These are phyloP conservation scores for Conticribra guillardii DNA, from an alignment of 108 stramenopile species.

Conservation along the genomic window DNA sequence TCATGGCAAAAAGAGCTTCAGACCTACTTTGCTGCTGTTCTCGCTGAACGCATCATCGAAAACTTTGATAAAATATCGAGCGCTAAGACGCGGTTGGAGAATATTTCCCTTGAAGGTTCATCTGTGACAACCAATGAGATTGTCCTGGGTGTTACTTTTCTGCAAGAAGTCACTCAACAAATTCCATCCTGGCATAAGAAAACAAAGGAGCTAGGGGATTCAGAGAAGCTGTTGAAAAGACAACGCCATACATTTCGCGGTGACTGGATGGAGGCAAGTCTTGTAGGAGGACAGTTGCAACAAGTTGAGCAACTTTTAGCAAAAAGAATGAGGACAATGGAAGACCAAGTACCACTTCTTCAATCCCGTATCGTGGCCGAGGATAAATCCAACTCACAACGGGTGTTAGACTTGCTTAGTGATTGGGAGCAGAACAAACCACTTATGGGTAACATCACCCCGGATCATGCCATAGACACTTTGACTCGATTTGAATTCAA, in stretches of 20 bases:
- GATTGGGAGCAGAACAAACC: conserved; percentile 91
- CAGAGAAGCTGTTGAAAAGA: conserved; percentile 86
- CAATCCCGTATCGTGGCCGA: conserved; percentile 92
- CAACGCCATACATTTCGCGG: conserved; percentile 86
- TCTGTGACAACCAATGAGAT: conserved; percentile 87
- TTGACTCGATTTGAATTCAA: conserved; percentile 85
- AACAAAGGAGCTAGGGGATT: conserved; percentile 67
- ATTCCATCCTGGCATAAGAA: conserved; percentile 63
- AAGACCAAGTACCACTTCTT: conserved; percentile 90
- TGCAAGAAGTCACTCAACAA: conserved; percentile 86
- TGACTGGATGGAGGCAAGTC: conserved; percentile 93
- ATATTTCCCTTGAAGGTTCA: conserved; percentile 79
- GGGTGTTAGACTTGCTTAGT: conserved; percentile 67
- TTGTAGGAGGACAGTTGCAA: conserved; percentile 82
- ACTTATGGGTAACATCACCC: conserved; percentile 79
- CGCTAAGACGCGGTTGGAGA: conserved; percentile 83
- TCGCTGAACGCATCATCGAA: conserved; percentile 69
- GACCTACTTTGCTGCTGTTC: conserved; percentile 80
- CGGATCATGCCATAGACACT: conserved; percentile 81
- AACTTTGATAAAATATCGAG: conserved; percentile 66
- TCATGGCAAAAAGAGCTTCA: conserved; percentile 98
- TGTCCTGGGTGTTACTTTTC: conserved; percentile 91
- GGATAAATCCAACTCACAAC: conserved; percentile 83
- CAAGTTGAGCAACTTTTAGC: conserved; percentile 89
- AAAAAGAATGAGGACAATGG: conserved; percentile 85